phyloP scores from a whole-genome alignment of 2,329 filamentous ascomycete genomes.

The Colletotrichum brevisporum region DNA sequence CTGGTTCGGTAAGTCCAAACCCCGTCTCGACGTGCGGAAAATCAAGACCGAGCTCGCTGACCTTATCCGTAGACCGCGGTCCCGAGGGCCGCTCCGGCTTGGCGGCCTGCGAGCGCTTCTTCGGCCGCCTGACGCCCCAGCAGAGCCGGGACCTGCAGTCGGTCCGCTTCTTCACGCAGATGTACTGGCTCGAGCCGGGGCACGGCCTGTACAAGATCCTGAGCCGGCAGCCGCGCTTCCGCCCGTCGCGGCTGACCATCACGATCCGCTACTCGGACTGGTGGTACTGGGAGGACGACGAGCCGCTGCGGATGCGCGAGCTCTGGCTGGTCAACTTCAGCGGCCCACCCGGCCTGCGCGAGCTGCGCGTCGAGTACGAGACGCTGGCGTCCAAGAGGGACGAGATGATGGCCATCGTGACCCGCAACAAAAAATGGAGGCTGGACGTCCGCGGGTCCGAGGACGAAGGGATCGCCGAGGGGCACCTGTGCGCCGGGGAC shows the following conservation, averaged over 20 bases:
- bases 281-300: conserved; percentile 59
- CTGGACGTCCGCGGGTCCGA: conserved; percentile 2
- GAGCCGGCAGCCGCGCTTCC: conserved; percentile 47
- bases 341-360: conserved; percentile 50
- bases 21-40: not conserved
- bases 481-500: conserved; percentile 22
- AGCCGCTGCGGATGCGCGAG: conserved; percentile 52
- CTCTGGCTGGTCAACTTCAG: conserved; percentile 52
- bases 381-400: conserved; percentile 59
- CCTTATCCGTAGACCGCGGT: conserved; percentile 13
- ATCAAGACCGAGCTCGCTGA: not conserved
- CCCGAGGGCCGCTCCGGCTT: conserved; percentile 7
- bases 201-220: conserved; percentile 42
- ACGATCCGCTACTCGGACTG: conserved; percentile 66
- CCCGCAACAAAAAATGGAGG: conserved; percentile 38
- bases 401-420: conserved; percentile 61
- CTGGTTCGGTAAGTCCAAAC: conserved; percentile 21
- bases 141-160: conserved; percentile 42
- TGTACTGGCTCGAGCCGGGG: conserved; percentile 54
- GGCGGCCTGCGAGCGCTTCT: conserved; percentile 1
- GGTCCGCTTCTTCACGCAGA: conserved; percentile 59
- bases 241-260: conserved; percentile 55
- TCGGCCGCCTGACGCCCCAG: conserved; percentile 17
- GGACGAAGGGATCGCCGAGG: not conserved
- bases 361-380: conserved; percentile 63